A percentile compares a stretch with the other conserved stretches of the same genome.
Evolutionary conservation across 2,329 filamentous ascomycete genomes (phyloP).

Genomic region (Pleoardoris graminearum): DNA sequence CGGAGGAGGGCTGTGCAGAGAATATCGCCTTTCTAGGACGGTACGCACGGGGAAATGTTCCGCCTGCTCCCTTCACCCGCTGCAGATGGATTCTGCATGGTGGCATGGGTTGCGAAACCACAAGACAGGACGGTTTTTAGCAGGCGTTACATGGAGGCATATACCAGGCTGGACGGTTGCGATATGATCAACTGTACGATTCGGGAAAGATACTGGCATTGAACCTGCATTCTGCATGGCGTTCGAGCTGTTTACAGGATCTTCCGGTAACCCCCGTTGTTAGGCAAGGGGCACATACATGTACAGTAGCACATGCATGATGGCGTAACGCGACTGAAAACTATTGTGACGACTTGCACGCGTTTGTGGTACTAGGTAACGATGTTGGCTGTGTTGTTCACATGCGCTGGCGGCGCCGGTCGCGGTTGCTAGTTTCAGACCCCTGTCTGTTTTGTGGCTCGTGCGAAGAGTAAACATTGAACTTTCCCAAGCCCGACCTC

Average conservation of each 20-base stretch:
- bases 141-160: conserved; percentile 1
- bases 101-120: too few relatives aligned
- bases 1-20: too few relatives aligned
- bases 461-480: conserved; percentile 24
- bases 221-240: neutral
- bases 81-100: too few relatives aligned
- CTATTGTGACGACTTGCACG: neutral
- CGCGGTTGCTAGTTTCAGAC: conserved; percentile 25
- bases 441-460: conserved; percentile 36
- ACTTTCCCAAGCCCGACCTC: conserved; percentile 24
- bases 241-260: too few relatives aligned
- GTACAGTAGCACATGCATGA: neutral
- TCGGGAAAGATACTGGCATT: neutral
- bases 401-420: conserved; percentile 21
- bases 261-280: too few relatives aligned
- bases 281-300: neutral
- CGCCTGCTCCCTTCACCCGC: too few relatives aligned
- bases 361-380: neutral
- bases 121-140: neutral
- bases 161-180: neutral
- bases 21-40: too few relatives aligned
- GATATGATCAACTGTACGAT: neutral
- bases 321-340: neutral
- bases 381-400: conserved; percentile 10
- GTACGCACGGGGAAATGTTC: too few relatives aligned